Evolutionary conservation across 2,329 filamentous ascomycete genomes (phyloP).

Genomic region (Colletotrichum tofieldiae): DNA sequence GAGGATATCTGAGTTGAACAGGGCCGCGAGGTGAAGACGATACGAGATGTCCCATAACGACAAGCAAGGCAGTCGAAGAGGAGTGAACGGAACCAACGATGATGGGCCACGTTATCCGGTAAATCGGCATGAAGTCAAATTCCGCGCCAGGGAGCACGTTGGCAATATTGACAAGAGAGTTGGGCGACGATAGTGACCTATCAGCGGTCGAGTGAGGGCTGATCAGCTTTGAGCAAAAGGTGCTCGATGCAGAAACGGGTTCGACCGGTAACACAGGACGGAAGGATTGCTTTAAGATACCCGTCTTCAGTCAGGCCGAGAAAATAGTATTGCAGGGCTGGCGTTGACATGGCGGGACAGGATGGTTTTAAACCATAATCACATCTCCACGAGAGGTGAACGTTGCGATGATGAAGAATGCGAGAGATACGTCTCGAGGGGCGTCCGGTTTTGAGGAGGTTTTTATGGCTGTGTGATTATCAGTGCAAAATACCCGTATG

Average conservation of each 20-base stretch:
- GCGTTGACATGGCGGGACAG: neutral
- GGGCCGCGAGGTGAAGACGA: neutral
- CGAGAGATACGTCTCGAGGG: neutral
- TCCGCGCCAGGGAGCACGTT: neutral
- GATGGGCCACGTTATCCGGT: neutral
- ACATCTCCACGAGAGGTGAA: neutral
- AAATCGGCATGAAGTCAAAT: neutral
- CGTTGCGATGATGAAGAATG: neutral
- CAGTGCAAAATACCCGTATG: neutral
- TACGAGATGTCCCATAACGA: neutral
- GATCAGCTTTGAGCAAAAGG: neutral
- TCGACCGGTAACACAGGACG: slow-evolving; percentile 2
- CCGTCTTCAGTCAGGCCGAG: neutral
- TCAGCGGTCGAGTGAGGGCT: neutral
- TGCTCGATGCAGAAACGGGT: neutral
- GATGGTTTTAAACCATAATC: neutral
- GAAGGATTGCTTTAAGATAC: neutral
- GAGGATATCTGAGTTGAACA: neutral
- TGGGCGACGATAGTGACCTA: neutral
- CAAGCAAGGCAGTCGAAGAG: neutral
- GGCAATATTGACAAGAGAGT: neutral
- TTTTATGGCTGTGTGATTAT: neutral
- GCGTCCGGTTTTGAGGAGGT: neutral
- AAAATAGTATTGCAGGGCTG: neutral
- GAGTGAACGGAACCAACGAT: neutral